A percentile compares a stretch with the other conserved stretches of the same genome.
phyloP scores from a whole-genome alignment of 352 stramenopile genomes.

The Phytophthora agathidicida region DNA sequence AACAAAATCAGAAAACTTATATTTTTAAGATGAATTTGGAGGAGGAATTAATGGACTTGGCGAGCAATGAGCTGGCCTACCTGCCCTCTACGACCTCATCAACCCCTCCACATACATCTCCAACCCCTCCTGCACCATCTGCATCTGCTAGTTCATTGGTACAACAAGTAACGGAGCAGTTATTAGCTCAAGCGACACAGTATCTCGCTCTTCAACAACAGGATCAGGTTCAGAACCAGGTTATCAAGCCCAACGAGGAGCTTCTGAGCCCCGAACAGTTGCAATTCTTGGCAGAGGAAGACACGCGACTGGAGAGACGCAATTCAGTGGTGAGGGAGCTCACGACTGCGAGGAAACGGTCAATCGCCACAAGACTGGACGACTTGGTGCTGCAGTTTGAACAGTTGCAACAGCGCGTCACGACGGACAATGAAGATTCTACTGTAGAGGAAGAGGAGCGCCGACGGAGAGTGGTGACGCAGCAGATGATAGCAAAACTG shows the following conservation, averaged over 20 bases:
- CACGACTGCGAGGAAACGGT: conserved; percentile 3
- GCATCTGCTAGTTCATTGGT: conserved; percentile 1
- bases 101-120: background rate
- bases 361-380: conserved; percentile 6
- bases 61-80: conserved; percentile 63
- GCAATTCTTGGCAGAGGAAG: conserved; percentile 24
- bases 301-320: conserved; percentile 21
- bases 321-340: conserved; percentile 20
- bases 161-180: conserved; percentile 18
- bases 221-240: background rate
- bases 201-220: conserved; percentile 12
- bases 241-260: conserved; percentile 3
- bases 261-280: conserved; percentile 17
- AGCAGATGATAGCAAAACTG: conserved; percentile 52
- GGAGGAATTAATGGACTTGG: conserved; percentile 68
- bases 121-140: background rate
- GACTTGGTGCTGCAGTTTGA: conserved; percentile 32
- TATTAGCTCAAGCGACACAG: conserved; percentile 8
- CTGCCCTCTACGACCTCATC: conserved; percentile 29
- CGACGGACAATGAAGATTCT: background rate
- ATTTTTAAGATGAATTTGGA: conserved; percentile 51
- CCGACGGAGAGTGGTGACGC: background rate
- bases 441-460: background rate
- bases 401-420: conserved; percentile 4
- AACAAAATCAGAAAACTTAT: background rate